phyloP scores from a whole-genome alignment of 163 green algal species.

The Scenedesmus sp. region DNA sequence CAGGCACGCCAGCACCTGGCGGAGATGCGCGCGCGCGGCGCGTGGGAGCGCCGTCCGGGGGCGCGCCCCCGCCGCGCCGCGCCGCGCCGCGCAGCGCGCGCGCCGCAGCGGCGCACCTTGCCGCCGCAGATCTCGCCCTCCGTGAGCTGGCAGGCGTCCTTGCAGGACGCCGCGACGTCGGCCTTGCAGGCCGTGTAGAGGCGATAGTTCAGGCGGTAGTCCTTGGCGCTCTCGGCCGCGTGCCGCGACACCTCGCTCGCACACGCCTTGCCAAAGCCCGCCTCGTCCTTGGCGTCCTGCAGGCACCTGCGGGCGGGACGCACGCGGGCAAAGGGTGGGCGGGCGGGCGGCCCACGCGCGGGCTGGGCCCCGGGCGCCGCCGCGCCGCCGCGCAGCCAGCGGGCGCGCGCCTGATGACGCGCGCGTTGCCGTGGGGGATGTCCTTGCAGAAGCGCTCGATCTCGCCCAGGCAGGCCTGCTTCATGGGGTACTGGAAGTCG shows the following conservation, averaged over 20 bases:
- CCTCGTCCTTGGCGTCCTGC: conserved; percentile 59
- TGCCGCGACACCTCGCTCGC: conserved; percentile 63
- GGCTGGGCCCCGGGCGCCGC: no score
- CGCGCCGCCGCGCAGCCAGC: no score
- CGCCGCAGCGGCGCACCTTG: conserved; percentile 46
- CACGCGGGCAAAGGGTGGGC: no score
- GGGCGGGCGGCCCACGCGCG: no score
- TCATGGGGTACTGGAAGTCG: conserved; percentile 84
- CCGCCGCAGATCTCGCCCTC: conserved; percentile 57
- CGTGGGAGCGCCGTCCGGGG: no score
- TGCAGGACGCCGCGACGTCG: conserved; percentile 75
- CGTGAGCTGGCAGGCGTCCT: conserved; percentile 59
- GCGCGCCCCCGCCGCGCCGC: no score
- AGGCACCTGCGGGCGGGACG: conserved; percentile 5
- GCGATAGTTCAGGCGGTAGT: conserved; percentile 89
- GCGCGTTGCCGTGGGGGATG: conserved; percentile 66
- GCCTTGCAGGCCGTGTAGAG: conserved; percentile 76
- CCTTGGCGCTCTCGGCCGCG: conserved; percentile 54
- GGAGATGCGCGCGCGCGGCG: no score
- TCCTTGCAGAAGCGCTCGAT: conserved; percentile 65
- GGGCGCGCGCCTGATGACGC: conserved; percentile 60
- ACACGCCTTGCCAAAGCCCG: conserved; percentile 68
- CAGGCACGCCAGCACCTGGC: conserved; percentile 83
- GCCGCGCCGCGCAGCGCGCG: no score
- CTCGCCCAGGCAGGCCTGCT: conserved; percentile 66